Evolutionary conservation across 2,329 filamentous ascomycete species (phyloP), one percentile per base, ranked within the genome.

Genomic region (Cladophialophora immunda): DNA sequence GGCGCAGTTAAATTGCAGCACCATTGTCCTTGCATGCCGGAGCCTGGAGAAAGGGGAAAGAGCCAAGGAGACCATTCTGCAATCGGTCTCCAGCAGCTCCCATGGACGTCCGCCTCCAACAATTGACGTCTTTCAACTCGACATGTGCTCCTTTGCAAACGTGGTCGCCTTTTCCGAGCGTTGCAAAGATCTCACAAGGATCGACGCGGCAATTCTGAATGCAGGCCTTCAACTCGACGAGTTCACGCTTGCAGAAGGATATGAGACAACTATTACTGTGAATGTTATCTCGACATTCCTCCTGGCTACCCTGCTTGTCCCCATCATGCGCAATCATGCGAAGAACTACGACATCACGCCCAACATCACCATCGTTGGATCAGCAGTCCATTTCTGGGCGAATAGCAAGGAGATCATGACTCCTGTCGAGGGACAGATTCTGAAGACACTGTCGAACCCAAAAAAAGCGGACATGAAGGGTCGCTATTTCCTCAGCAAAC

Each of bases 401-500:
- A 59, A 73, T 0, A 73, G 81, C 3, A 68, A 68, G 45, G 53
- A 62, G 22, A 36, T 68, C 9, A 67, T 67, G 17, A 54, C 27
- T 41, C 65, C 68, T 5, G 36, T 65, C 3, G 62, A 69, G 6
- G 67, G 67, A 29, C 58, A 68, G 29, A 69, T 71, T 50, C 59
- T 71, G 17, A 59, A 58, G n/a, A 47, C 64, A 3, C 55, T 71
- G 2, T 69, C 78, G 32, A 73, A 79, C 25, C 67, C 75, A 29
- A 66, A 76, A 2, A 75, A 68, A 0, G 76, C 78, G 4, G 71
- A 75, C 19, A 82, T 83, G 81, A 6, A 30, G 1, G 76, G 76
- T 19, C 77, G 83, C 34, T 86, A 86, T 69, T 72, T 72, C 7
- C 70, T 80, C 29, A 81, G 79, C 55, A 86, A 86, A 71, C 74